Conservation (phyloP, 1,139 yeast genomes). For the Zygosaccharomyces sapae region DNA sequence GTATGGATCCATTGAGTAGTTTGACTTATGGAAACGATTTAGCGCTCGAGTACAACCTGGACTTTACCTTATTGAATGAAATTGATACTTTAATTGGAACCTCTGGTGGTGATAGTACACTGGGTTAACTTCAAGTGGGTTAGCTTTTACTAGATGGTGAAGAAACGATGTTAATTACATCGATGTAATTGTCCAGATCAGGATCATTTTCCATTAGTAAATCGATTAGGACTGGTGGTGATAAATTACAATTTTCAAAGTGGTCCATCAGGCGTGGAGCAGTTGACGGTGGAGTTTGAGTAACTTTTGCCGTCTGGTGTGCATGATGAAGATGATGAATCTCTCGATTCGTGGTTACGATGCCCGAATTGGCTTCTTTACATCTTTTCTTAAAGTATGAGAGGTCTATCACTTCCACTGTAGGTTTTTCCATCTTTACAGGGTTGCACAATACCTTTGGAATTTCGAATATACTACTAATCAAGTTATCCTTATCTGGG, state of each 20-base stretch:
- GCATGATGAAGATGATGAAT: too few species aligned
- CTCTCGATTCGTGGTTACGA: too few species aligned
- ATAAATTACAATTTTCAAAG: conserved; percentile 5
- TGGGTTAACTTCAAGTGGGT: not conserved
- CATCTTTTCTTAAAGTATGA: not conserved
- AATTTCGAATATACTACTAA: conserved; percentile 20
- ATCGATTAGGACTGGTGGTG: conserved; percentile 10
- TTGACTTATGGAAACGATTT: conserved; percentile 32
- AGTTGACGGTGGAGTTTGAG: not conserved
- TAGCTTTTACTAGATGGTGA: conserved; percentile 3
- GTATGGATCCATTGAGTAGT: conserved; percentile 29
- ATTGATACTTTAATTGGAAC: conserved; percentile 29
- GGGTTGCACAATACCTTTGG: conserved; percentile 11
- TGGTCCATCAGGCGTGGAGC: not conserved
- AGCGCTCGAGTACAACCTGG: conserved; percentile 32
- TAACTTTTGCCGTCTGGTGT: not conserved
- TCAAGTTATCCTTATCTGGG: conserved; percentile 12
- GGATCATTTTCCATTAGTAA: conserved; percentile 12
- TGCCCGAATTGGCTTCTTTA: not conserved
- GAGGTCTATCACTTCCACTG: conserved; percentile 10
- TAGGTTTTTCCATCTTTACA: not conserved
- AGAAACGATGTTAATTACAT: conserved; percentile 1
- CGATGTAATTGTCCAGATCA: conserved; percentile 6
- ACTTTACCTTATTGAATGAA: conserved; percentile 31
- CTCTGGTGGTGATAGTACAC: not conserved